Evolutionary conservation across 768 basidiomycete species (phyloP).

Genomic region (Psilocybe cyanescens): DNA sequence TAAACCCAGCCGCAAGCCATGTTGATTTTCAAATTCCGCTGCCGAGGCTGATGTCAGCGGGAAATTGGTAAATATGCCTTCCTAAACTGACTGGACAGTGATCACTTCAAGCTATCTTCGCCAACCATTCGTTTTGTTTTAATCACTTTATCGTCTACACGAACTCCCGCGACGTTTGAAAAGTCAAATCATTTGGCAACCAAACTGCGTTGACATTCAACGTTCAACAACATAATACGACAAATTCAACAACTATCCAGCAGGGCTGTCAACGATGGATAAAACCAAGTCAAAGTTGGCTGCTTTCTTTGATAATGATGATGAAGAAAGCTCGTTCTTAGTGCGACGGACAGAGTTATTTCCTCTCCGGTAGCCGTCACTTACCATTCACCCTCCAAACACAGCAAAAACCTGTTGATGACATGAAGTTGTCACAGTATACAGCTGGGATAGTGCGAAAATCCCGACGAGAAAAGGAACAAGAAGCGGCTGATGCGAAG

Average conservation of each 20-base stretch:
- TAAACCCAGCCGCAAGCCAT: no score
- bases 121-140: no score
- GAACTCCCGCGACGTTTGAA: neutral
- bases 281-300: constrained; percentile 71
- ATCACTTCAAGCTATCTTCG: no score
- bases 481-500: constrained; percentile 90
- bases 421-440: constrained; percentile 85
- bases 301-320: constrained; percentile 84
- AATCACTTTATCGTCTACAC: neutral
- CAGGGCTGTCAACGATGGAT: constrained; percentile 49
- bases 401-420: constrained; percentile 87
- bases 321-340: constrained; percentile 86
- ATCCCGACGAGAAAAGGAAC: constrained; percentile 90
- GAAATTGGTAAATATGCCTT: no score
- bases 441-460: constrained; percentile 86
- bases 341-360: constrained; percentile 86
- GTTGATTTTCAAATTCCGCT: neutral
- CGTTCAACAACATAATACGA: neutral
- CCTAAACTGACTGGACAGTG: no score
- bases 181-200: no score
- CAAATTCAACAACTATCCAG: neutral
- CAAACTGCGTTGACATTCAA: no score
- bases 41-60: neutral
- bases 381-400: constrained; percentile 59
- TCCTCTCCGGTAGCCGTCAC: constrained; percentile 51